These are phyloP conservation scores for Pascua sp. DNA, from an alignment of 1,284 basidiomycete species.

Conservation along the genomic window DNA sequence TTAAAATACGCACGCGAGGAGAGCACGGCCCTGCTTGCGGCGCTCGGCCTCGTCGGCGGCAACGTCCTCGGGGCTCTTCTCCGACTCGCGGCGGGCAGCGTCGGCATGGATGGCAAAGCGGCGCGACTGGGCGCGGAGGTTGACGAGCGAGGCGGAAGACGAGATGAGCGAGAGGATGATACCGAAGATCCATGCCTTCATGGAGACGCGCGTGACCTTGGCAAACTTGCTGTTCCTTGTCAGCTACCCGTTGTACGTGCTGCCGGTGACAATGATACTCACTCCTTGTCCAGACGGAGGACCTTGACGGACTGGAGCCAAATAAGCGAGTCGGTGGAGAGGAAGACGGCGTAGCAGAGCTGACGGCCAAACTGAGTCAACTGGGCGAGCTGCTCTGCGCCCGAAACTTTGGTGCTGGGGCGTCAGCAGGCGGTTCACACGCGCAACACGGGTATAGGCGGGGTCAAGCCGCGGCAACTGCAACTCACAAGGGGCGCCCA, in stretches of 20 bases:
- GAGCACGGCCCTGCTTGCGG: conserved; percentile 42
- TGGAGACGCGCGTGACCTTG: conserved; percentile 67
- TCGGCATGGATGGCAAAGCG: conserved; percentile 39
- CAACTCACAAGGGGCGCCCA: conserved; percentile 49
- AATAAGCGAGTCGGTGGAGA: conserved; percentile 72
- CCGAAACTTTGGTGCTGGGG: conserved; percentile 27
- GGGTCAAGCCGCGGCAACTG: not conserved
- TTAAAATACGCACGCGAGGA: conserved; percentile 37
- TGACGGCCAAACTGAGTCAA: conserved; percentile 79
- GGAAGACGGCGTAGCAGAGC: conserved; percentile 85
- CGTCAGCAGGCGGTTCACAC: conserved; percentile 4
- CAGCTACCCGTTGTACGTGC: no score
- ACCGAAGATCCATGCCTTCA: conserved; percentile 87
- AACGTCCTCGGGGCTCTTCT: conserved; percentile 31
- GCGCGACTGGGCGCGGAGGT: conserved; percentile 45
- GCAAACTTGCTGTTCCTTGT: conserved; percentile 58
- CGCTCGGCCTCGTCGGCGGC: conserved; percentile 37
- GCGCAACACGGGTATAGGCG: not conserved
- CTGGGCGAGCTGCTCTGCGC: conserved; percentile 64
- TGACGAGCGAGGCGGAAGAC: conserved; percentile 49
- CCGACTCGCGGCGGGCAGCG: conserved; percentile 28
- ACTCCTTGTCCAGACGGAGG: conserved; percentile 56
- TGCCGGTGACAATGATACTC: conserved; percentile 11
- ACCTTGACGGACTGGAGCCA: conserved; percentile 80
- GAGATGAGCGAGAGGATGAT: conserved; percentile 71